Conservation (phyloP, 208 protist species). For the Lotmaria passim region DNA sequence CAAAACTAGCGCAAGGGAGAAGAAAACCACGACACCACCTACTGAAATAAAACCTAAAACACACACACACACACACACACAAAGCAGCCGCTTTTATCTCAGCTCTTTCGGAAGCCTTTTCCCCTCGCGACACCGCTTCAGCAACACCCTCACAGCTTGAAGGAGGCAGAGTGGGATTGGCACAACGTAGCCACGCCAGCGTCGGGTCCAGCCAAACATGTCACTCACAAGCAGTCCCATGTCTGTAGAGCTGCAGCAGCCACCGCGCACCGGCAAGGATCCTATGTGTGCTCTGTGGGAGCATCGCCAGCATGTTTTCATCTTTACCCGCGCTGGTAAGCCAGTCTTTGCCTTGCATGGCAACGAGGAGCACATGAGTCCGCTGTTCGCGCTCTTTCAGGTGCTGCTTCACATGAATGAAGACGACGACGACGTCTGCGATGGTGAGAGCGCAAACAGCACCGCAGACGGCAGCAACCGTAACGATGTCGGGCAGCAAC, state of each 20-base stretch:
- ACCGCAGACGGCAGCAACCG: too few species aligned
- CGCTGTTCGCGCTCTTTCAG: constrained; percentile 76
- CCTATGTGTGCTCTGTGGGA: constrained; percentile 31
- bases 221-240: neutral
- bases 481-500: neutral
- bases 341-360: constrained; percentile 83
- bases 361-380: constrained; percentile 49
- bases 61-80: too few species aligned
- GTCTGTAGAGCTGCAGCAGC: neutral
- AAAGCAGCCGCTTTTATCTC: too few species aligned
- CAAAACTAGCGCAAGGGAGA: too few species aligned
- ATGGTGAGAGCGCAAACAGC: neutral
- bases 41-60: too few species aligned
- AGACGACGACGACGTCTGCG: neutral
- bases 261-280: neutral
- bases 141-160: too few species aligned
- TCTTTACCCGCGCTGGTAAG: constrained; percentile 87
- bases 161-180: too few species aligned
- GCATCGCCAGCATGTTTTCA: constrained; percentile 79
- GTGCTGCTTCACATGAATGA: constrained; percentile 59
- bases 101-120: too few species aligned
- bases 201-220: too few species aligned
- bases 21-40: too few species aligned
- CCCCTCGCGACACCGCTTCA: too few species aligned
- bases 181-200: too few species aligned